A percentile compares a stretch with the other conserved stretches of the same genome.
These are phyloP conservation scores for Hypoxylon sp. DNA, from an alignment of 2,329 filamentous ascomycete genomes.

Conservation along the genomic window DNA sequence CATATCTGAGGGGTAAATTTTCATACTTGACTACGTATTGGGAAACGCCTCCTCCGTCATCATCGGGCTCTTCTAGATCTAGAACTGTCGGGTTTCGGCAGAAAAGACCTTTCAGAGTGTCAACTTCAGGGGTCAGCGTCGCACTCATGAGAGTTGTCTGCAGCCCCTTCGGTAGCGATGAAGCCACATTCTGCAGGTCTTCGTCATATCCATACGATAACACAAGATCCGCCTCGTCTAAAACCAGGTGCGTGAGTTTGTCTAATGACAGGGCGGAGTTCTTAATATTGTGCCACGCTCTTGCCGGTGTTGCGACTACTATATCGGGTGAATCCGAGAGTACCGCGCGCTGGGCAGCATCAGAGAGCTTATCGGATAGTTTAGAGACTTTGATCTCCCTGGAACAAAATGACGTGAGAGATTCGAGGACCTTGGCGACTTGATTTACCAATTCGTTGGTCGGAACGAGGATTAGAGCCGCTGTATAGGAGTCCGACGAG, in stretches of 20 bases:
- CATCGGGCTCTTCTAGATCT: constrained; percentile 86
- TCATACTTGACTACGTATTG: constrained; percentile 87
- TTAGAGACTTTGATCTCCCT: constrained; percentile 88
- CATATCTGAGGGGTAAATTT: not conserved
- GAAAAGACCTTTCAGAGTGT: constrained; percentile 87
- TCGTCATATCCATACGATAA: constrained; percentile 95
- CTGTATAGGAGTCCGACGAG: constrained; percentile 69
- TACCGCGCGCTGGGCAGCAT: constrained; percentile 88
- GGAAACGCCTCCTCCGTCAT: constrained; percentile 80
- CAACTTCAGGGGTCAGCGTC: constrained; percentile 88
- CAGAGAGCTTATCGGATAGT: constrained; percentile 89
- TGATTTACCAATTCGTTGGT: constrained; percentile 96
- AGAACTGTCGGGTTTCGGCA: constrained; percentile 84
- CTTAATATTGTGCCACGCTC: constrained; percentile 83
- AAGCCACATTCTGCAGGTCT: constrained; percentile 84
- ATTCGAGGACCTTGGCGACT: constrained; percentile 82
- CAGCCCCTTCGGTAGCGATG: constrained; percentile 83
- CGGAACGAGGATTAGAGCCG: constrained; percentile 91
- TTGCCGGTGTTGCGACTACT: constrained; percentile 90
- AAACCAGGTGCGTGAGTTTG: constrained; percentile 81
- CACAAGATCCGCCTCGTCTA: constrained; percentile 95
- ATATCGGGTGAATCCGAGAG: constrained; percentile 90
- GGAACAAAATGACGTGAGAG: constrained; percentile 85
- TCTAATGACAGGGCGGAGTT: constrained; percentile 78
- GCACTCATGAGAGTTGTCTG: constrained; percentile 96